A percentile compares a stretch with the other conserved stretches of the same genome.
These are phyloP conservation scores for Atalantia buxifolia DNA, from an alignment of 345 rosid species.

Conservation along the genomic window DNA sequence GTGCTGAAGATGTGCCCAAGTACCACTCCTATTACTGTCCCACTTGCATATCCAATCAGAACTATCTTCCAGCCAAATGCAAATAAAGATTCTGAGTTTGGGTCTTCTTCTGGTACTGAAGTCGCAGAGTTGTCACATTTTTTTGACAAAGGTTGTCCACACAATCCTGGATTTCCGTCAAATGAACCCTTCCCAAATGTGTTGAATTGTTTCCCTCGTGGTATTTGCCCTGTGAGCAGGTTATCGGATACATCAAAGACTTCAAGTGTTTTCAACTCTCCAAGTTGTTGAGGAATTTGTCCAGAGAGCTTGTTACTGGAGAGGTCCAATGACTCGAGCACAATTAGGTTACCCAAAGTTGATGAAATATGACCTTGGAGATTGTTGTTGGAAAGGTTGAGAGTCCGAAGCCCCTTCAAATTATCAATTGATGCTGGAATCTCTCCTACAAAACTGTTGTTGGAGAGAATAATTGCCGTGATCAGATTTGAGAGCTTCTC, in stretches of 20 bases:
- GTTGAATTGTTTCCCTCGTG: not conserved
- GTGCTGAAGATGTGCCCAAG: not conserved
- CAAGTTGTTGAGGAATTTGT: not conserved
- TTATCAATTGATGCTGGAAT: not conserved
- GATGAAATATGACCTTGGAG: not conserved
- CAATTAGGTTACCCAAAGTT: not conserved
- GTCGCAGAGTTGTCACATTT: not conserved
- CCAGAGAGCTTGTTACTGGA: not conserved
- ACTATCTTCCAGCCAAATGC: slow-evolving; percentile 7
- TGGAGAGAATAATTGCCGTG: not conserved
- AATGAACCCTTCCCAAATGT: not conserved
- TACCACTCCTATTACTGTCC: slow-evolving; percentile 10
- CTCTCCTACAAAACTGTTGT: slow-evolving; percentile 8
- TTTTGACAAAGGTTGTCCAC: not conserved
- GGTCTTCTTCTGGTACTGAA: not conserved
- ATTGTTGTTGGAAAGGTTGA: not conserved
- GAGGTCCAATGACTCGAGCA: not conserved
- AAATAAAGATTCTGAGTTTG: not conserved
- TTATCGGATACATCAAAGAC: not conserved
- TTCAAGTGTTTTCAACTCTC: not conserved
- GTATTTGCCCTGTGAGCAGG: not conserved
- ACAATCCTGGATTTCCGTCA: not conserved
- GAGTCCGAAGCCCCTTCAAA: not conserved
- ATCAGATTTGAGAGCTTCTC: not conserved
- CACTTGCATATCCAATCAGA: slow-evolving; percentile 8